These are phyloP conservation scores for Infundibulicybe gibba DNA, from an alignment of 768 basidiomycete species.

Conservation along the genomic window DNA sequence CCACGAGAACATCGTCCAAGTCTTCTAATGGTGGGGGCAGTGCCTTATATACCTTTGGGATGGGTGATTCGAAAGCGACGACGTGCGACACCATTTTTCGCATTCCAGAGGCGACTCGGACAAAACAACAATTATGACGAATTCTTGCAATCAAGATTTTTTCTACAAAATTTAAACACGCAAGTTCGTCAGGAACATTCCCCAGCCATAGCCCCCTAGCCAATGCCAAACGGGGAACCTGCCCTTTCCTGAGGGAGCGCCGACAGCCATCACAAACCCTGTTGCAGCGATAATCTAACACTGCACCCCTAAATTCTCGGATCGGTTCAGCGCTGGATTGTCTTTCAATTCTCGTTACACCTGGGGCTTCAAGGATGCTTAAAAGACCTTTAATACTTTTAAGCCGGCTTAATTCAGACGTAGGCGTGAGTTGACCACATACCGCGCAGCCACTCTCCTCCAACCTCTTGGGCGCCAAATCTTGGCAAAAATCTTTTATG, in stretches of 20 bases:
- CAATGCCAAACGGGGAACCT: not conserved
- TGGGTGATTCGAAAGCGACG: slow-evolving; percentile 18
- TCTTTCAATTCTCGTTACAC: slow-evolving; percentile 2
- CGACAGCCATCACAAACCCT: not conserved
- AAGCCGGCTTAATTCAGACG: not conserved
- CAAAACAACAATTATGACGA: slow-evolving; percentile 17
- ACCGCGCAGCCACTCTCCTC: slow-evolving; percentile 27
- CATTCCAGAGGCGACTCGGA: slow-evolving; percentile 17
- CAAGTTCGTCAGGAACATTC: slow-evolving; percentile 2
- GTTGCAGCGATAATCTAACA: not conserved
- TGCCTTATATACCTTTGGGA: slow-evolving; percentile 17
- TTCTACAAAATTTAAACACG: slow-evolving; percentile 14
- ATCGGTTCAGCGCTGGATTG: not conserved
- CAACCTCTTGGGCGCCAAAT: slow-evolving; percentile 2
- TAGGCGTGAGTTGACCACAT: slow-evolving; percentile 14
- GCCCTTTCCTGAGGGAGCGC: not conserved
- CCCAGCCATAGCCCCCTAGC: not conserved
- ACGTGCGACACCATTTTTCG: slow-evolving; percentile 20
- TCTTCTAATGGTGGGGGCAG: slow-evolving; percentile 16
- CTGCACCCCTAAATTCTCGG: not conserved
- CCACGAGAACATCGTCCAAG: not conserved
- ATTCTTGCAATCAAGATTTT: slow-evolving; percentile 19
- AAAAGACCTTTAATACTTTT: slow-evolving; percentile 1
- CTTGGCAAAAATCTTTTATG: slow-evolving; percentile 5
- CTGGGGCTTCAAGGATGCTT: slow-evolving; percentile 1